These are phyloP conservation scores for Phytopythium ostracodes DNA, from an alignment of 352 stramenopile species.

Conservation along the genomic window DNA sequence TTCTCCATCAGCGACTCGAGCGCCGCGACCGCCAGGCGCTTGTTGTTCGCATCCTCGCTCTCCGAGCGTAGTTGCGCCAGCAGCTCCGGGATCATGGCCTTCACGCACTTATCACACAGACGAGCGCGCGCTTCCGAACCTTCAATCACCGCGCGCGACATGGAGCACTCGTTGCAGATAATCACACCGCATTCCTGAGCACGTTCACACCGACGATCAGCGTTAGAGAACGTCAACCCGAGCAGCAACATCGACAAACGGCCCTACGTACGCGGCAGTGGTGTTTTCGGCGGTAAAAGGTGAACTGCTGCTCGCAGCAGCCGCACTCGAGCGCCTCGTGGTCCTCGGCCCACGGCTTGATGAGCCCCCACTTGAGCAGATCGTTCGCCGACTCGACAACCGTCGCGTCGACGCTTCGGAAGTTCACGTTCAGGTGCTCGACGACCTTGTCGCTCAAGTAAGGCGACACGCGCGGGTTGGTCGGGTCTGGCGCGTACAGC, in stretches of 20 bases:
- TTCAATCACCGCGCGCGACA: conserved; percentile 82
- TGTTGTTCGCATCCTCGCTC: conserved; percentile 45
- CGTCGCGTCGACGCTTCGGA: conserved; percentile 52
- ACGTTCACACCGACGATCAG: neutral
- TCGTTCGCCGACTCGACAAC: conserved; percentile 83
- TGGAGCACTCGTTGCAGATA: conserved; percentile 83
- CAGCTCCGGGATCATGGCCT: conserved; percentile 69
- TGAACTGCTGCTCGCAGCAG: conserved; percentile 78
- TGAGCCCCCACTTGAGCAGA: conserved; percentile 80
- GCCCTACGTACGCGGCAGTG: conserved; percentile 63
- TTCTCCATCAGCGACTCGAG: conserved; percentile 86
- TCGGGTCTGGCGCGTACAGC: conserved; percentile 63
- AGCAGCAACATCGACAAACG: neutral
- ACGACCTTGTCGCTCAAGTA: conserved; percentile 82
- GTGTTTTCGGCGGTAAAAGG: conserved; percentile 77
- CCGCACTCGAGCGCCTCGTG: conserved; percentile 68
- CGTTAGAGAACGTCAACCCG: neutral
- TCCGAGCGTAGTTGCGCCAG: conserved; percentile 51
- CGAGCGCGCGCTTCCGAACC: conserved; percentile 71
- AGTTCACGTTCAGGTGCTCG: conserved; percentile 76
- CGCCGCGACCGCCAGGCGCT: conserved; percentile 67
- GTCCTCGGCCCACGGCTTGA: conserved; percentile 88
- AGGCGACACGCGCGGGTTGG: conserved; percentile 47
- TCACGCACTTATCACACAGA: conserved; percentile 83
- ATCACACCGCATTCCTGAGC: conserved; percentile 82